Evolutionary conservation across 1,139 yeast species (phyloP), one percentile per base, ranked within the genome.

Genomic region (Geotrichum restrictum): DNA sequence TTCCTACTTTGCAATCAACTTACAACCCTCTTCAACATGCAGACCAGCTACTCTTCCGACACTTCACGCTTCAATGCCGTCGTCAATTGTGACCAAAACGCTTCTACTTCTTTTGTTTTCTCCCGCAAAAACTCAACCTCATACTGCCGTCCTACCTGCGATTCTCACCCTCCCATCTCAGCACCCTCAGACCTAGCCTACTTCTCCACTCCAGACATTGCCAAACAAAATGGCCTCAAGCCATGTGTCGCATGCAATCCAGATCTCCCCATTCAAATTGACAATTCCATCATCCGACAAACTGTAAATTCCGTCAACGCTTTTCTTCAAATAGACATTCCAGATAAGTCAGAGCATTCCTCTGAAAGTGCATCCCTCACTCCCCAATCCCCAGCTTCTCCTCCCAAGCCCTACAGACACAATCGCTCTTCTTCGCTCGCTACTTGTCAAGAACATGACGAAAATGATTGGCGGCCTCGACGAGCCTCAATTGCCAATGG

Each of bases 181-280:
- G 29, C 29, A 16, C 52, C 40, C 4, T 13, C 45, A 8, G 49
- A 49, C 19, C 36, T 49, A 10, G 31, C 49, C 16, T 36, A 39
- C 37, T 51, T 24, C 24, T 50, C 45, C 5, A 16, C 42, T 10
- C 22, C 42, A 3, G 41, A 48, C n/a, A 86, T 86, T 3, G 56
- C 21, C 34, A 72, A 3, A 56, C 59, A 6, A n/a, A 54, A 66
- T 33, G 85, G 83, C 2, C 81, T 63, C 62, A 60, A 59, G 11
- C 77, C 84, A 3, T 85, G 91, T 64, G 68, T 69, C 19, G 66
- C 69, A 46, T 85, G 91, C 54, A 74, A 78, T n/a, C 71, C 74
- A 2, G 63, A 63, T 19, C 55, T 61, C 29, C 58, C 62, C 27
- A 64, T 60, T 38, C 61, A 57, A 19, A 57, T 82, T 40, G 83